Evolutionary conservation across 2,329 filamentous ascomycete genomes (phyloP), one percentile per base, ranked within the genome.

Genomic region (Alternaria tenuissima): DNA sequence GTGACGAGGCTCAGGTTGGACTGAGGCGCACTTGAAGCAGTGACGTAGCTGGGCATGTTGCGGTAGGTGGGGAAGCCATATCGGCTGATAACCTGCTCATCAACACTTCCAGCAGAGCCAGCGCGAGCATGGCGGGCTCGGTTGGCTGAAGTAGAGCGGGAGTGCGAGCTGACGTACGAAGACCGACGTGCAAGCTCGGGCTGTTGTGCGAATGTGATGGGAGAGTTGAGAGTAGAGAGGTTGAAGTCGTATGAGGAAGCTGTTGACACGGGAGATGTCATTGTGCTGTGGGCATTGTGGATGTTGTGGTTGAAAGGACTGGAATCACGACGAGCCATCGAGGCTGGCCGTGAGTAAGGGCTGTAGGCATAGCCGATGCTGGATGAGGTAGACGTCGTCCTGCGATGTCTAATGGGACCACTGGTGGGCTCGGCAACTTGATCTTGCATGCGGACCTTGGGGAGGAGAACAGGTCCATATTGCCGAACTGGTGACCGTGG

Each of bases 41-140:
- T 80, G 55, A 83, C 77, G 66, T 86, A 87, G 66, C 80, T 82
- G 32, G 91, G 89, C 77, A 93, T 85, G 70, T 91, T 89, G 59
- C 90, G 89, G 80, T 95, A 96, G 47, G 91, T 91, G n/a, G 93
- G 90, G 81, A 92, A 96, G 61, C 89, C 90, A 79, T 89, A 94
- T 67, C 88, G 89, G 69, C 86, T 88, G 57, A 92, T 81, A 36
- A 87, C 83, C 60, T 83, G 81, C 65, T 87, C 86, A 67, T 94
- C 91, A 46, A 94, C 83, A 70, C 86, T 88, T 70, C 87, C 88
- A 44, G 85, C 87, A 20, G 91, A 93, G 9, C 86, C 85, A 46
- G 90, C 87, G 63, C 91, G 80, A 38, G 70, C 73, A 63, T 80
- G 78, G 52, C 68, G 68, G 22, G 64, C 53, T 48, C 63, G 60